Percentiles rank a stretch among this genome's conserved stretches.
Evolutionary conservation across 306 rosid genomes (phyloP).

Genomic region (Prunus kanzakura): DNA sequence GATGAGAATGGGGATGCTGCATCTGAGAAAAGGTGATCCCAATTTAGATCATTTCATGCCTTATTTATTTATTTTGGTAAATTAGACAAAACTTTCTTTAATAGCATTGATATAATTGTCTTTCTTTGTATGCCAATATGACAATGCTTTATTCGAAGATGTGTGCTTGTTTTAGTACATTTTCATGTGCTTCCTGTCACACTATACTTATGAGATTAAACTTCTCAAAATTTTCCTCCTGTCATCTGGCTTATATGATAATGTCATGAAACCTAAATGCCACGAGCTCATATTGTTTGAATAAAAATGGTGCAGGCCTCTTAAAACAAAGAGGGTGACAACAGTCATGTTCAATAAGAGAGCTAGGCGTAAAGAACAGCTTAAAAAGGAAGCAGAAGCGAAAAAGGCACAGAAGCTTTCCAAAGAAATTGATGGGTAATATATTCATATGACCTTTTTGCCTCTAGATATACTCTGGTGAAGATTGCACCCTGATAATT

Average conservation of each 20-base stretch:
- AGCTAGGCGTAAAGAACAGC: constrained; percentile 59
- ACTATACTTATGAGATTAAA: neutral
- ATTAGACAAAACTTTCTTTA: neutral
- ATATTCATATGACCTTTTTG: neutral
- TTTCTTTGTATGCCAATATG: neutral
- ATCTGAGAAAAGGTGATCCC: constrained; percentile 52
- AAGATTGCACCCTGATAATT: constrained; percentile 2
- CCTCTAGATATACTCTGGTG: neutral
- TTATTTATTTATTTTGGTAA: neutral
- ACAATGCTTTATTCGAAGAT: neutral
- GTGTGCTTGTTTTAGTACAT: neutral
- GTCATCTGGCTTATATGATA: neutral
- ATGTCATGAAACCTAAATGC: neutral
- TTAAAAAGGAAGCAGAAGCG: constrained; percentile 53
- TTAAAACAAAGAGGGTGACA: constrained; percentile 63
- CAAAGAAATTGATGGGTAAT: constrained; percentile 82
- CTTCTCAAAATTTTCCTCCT: neutral
- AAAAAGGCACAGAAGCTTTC: constrained; percentile 52
- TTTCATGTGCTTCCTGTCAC: too few species aligned
- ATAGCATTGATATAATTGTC: neutral
- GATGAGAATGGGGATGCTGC: constrained; percentile 47
- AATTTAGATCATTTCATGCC: neutral
- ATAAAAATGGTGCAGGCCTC: constrained; percentile 42
- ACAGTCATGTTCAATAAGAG: constrained; percentile 71
- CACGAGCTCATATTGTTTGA: constrained; percentile 26